Base-by-base conservation (phyloP, 2,329 filamentous ascomycete genomes). In the Didymella pomorum region DNA sequence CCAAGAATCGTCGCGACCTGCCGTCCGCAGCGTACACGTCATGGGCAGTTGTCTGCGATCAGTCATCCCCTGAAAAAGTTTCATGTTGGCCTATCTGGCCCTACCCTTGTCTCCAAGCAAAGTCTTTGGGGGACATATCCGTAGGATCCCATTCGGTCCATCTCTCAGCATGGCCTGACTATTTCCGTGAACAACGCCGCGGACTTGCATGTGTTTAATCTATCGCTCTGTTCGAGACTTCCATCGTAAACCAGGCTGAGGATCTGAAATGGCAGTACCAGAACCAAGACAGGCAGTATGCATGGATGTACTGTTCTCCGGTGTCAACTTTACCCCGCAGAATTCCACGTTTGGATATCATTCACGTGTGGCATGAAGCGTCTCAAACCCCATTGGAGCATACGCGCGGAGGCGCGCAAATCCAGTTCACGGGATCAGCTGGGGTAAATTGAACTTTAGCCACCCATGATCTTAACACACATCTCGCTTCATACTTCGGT, bases 401-500 rank as follows among this genome's bases (percentile, higher is more conserved):
- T 16, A 53, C 31, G 37, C 44, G 44, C 28, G 37, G 44, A 28
- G 26, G 41, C 46, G 50, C 56, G 45, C 31, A 8, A 49, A 52
- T 48, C 55, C 29, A 52, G 35, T 52, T 47, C 44, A n/a, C 18
- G 14, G 21, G 20, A 21, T 26, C 12, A 25, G 21, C 29, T 45
- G 39, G 44, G 56, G 33, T 49, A 58, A 54, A 58, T 54, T 54
- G 26, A 46, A 51, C 9, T 50, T 50, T 50, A 51, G 6, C 56
- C 50, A 58, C 20, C 37, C 50, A 28, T 42, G 45, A 18, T 20
- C 39, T 26, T 46, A 45, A 46, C n/a, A 29, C 44, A 16, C 21
- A 18, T 9, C 20, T 2, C 25, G 37, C 49, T 47, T 41, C 29
- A 35, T 33, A 23, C 4, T 10, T 51, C 56, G 56, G 56, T 16